Evolutionary conservation across 2,329 filamentous ascomycete species (phyloP), one percentile per base, ranked within the genome.

Genomic region (Aschersonia sp.): DNA sequence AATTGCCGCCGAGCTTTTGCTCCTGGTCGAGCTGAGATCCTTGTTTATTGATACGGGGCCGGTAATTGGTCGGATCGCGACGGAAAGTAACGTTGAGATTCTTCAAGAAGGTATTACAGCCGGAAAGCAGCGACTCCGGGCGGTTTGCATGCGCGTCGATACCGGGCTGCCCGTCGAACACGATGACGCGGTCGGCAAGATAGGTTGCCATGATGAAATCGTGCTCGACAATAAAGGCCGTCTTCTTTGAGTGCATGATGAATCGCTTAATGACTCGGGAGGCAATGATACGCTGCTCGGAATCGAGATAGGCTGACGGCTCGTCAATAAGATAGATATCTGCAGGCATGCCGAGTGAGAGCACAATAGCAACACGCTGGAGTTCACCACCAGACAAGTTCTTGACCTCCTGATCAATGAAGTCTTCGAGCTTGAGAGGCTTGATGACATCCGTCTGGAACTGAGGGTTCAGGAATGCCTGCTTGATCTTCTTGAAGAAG

Each of bases 211-310:
- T 96, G 72, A 97, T 95, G 73, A 98, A 97, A 77, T 98, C 92
- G 84, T 98, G 92, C 81, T 98, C 92, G 64, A 98, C 90, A 57
- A 98, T 81, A 66, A 98, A 98, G 46, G 92, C 92, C 0, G 92
- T 98, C 80, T 97, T 97, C 81, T 97, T 97, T 59, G 88, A 83
- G 74, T 98, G 90, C 92, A 98, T 98, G 69, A 98, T 98, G 77
- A 94, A 98, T 56, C 92, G 85, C 77, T 98, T 98, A 73, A 98
- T 98, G 63, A 98, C 94, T 63, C 89, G 85, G 43, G 90, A 85
- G 52, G 89, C 90, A 58, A 98, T 83, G 62, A 98, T 95, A 85
- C 92, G 90, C 71, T 98, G 92, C 71, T 98, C 92, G 45, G 92
- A 97, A 67, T 98, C 92, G 50, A 98, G 85, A 68, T 98, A 98